Percentiles rank a stretch among this genome's conserved stretches.
Evolutionary conservation across 257 asterid species (phyloP).

Genomic region (Gynochthodes officinalis): DNA sequence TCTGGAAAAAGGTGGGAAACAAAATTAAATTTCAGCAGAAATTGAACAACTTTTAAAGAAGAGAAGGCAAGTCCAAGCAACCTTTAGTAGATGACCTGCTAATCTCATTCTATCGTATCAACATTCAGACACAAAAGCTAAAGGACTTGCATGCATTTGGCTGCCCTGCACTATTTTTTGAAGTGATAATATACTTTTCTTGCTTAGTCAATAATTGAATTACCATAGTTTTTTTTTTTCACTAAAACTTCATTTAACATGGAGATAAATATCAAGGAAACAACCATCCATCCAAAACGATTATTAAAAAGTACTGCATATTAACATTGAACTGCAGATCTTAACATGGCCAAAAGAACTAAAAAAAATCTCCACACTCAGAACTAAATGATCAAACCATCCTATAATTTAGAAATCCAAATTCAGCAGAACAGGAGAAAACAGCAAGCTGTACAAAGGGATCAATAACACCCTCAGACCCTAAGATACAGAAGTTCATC

Average conservation of each 20-base stretch:
- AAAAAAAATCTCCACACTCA: neutral
- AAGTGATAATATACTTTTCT: neutral
- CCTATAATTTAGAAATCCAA: neutral
- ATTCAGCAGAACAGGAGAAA: neutral
- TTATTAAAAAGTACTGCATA: no score
- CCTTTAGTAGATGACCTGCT: neutral
- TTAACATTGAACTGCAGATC: no score
- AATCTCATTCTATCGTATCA: neutral
- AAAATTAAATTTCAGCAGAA: conserved; percentile 2
- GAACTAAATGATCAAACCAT: neutral
- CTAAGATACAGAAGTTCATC: no score
- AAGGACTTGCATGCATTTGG: neutral
- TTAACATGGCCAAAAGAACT: neutral
- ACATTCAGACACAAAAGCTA: neutral
- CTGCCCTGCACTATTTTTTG: neutral
- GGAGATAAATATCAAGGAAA: neutral
- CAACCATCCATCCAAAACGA: no score
- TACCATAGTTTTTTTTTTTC: neutral
- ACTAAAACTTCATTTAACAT: neutral
- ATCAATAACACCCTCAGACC: neutral
- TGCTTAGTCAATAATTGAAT: neutral
- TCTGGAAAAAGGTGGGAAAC: conserved; percentile 30
- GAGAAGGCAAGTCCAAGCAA: neutral
- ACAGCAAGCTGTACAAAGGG: neutral
- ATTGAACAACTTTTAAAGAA: neutral